Conservation (phyloP, 495 filamentous ascomycete genomes). For the Hypoxylon cercidicola region DNA sequence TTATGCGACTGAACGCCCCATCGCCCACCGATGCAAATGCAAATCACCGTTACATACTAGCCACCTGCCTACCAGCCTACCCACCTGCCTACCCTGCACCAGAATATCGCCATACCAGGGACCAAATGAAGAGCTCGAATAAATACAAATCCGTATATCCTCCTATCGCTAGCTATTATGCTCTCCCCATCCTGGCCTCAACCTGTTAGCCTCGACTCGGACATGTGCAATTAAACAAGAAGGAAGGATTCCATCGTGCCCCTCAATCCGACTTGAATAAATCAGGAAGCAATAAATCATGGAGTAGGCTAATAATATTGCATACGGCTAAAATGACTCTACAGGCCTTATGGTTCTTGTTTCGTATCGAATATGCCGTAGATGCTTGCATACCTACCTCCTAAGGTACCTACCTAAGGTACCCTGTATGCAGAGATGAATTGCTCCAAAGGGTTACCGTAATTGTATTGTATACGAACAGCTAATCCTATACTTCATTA, state of each 20-base stretch:
- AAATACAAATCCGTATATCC: not conserved
- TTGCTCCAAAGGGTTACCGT: too few species aligned
- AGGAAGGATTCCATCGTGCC: not conserved
- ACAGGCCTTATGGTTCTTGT: too few species aligned
- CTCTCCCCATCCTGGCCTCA: not conserved
- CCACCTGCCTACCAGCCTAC: not conserved
- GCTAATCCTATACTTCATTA: too few species aligned
- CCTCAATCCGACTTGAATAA: conserved; percentile 9
- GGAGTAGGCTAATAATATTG: conserved; percentile 14
- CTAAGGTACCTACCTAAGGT: not conserved
- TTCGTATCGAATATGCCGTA: too few species aligned
- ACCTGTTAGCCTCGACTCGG: not conserved
- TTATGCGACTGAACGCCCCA: conserved; percentile 34
- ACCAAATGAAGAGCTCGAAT: not conserved
- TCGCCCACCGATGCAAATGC: conserved; percentile 24
- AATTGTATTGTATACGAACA: too few species aligned
- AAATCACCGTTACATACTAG: conserved; percentile 17
- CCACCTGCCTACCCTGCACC: not conserved
- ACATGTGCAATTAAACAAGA: conserved; percentile 30
- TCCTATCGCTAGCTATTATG: not conserved
- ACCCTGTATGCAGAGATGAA: not conserved
- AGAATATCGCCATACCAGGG: conserved; percentile 8
- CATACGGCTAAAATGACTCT: conserved; percentile 24
- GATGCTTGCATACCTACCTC: too few species aligned
- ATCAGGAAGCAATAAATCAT: conserved; percentile 3